Conservation (phyloP, 805 yeast species). For the Candida methanosorbosa region DNA sequence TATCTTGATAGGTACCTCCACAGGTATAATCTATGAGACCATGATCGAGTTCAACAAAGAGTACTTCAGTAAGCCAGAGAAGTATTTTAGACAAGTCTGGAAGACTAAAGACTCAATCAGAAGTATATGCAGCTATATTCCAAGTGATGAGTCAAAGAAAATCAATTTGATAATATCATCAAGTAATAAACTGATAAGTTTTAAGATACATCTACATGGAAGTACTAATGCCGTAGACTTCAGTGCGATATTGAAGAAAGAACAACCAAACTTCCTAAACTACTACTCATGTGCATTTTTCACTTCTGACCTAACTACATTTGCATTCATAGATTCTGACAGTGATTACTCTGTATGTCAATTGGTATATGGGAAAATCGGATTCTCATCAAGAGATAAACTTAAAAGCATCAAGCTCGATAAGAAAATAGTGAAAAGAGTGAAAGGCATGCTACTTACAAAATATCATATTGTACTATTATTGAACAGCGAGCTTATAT, state of each 20-base stretch:
- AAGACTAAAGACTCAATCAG: conserved; percentile 13
- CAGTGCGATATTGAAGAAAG: background rate
- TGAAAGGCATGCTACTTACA: conserved; percentile 36
- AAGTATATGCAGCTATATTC: conserved; percentile 1
- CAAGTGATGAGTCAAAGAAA: background rate
- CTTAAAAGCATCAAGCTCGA: background rate
- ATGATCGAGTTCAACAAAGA: conserved; percentile 36
- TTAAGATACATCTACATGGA: background rate
- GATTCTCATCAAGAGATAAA: conserved; percentile 4
- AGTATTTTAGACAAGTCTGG: conserved; percentile 33
- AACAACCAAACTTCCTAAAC: conserved; percentile 3
- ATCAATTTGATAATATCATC: background rate
- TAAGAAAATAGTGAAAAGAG: background rate
- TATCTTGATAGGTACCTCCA: conserved; percentile 38
- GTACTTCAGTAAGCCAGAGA: conserved; percentile 29
- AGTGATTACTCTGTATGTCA: conserved; percentile 7
- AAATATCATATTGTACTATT: conserved; percentile 46
- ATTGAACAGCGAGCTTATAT: conserved; percentile 32
- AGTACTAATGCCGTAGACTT: background rate
- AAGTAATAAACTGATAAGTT: background rate
- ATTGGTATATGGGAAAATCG: conserved; percentile 11
- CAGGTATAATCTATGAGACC: conserved; percentile 41
- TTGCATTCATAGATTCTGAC: conserved; percentile 16
- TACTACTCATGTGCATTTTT: conserved; percentile 9
- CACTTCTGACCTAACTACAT: conserved; percentile 4